Base-by-base conservation (phyloP, 2,329 filamentous ascomycete genomes). In the Fonsecaea nubica region DNA sequence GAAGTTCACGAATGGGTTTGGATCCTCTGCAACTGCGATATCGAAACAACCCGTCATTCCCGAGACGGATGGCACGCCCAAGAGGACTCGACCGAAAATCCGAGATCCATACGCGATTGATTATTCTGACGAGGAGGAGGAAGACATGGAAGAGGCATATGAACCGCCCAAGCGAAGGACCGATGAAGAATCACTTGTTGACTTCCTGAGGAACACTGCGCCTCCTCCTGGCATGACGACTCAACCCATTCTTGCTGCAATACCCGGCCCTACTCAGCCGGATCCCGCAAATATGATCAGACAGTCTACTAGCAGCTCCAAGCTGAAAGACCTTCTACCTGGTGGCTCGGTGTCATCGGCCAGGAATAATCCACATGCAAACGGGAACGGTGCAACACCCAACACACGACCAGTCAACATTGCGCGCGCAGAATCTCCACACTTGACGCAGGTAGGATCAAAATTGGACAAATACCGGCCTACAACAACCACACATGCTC, bases 101-200 rank as follows among this genome's bases (percentile, higher is more conserved):
- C 91, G 87, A 64, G 95, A 99, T 74, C 95, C 94, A 0, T 98
- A 98, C 72, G 92, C 93, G n/a, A 92, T 98, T 69, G 93, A 97
- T 74, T 82, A 88, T 35, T 81, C 81, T 61, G 91, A 89, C 72
- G 90, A 92, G 63, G 87, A 92, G 63, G 87, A 89, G 4, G 58
- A 61, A n/a, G 83, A 89, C 8, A 85, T 87, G 13, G 84, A 88
- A 1, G 82, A 87, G 35, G 76, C 84, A 21, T 65, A 73, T n/a
- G 76, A 78, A 61, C 76, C 76, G 8, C 71, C 74, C 50, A 76
- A 77, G n/a, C 65, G 64, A 33, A 55, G 66, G 56, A 57, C 62
- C 25, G 74, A 80, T 21, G 80, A 83, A 70, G 81, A 83, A 69
- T 82, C 80, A 65, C 70, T 82, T 52, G 76, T 82, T 25, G 82